Evolutionary conservation across 2,329 filamentous ascomycete species (phyloP), one percentile per base, ranked within the genome.

Genomic region (Microcyclospora tardicrescens): DNA sequence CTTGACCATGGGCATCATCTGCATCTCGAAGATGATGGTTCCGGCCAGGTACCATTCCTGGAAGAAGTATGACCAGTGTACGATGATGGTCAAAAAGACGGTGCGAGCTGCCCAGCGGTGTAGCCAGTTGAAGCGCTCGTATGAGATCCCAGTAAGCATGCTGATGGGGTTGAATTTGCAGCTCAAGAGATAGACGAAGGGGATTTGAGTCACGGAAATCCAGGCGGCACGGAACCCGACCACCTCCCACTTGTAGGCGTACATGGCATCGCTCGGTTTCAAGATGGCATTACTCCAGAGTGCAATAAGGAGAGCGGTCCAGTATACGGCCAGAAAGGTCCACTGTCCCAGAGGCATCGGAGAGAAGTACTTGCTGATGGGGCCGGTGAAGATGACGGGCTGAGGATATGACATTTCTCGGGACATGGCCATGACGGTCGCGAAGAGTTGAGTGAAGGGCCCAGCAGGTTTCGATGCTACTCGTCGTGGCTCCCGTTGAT

Each of bases 191-290:
- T 75, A 79, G 9, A 81, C 62, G 14, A 81, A 62, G 0, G 77
- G 77, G 32, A 81, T 67, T 55, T 81, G 78, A 2, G 69, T 74
- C 34, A 79, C 61, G 9, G 73, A 71, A 16, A 80, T 67, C 77
- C 78, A 81, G 13, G 75, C 78, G 46, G 77, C 78, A 40, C 78
- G 73, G 54, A 75, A 81, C 5, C 73, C 78, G 40, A 81, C 72
- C 43, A 75, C 73, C 55, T 81, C 77, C 52, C 53, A 57, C 28
- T 52, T 54, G 40, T 56, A 57, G 9, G 46, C 43, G 38, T 56
- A 54, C 41, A 53, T 48, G 5, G 45, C 39, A 33, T 53, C 49
- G 27, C 41, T 42, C 11, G 40, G 40, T 10, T 43, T 43, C n/a
- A 57, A 37, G 27, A 57, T 55, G 2, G 47, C 50, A 34, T 51